Conservation (phyloP, 2,329 filamentous ascomycete genomes). For the Venturia nashicola region DNA sequence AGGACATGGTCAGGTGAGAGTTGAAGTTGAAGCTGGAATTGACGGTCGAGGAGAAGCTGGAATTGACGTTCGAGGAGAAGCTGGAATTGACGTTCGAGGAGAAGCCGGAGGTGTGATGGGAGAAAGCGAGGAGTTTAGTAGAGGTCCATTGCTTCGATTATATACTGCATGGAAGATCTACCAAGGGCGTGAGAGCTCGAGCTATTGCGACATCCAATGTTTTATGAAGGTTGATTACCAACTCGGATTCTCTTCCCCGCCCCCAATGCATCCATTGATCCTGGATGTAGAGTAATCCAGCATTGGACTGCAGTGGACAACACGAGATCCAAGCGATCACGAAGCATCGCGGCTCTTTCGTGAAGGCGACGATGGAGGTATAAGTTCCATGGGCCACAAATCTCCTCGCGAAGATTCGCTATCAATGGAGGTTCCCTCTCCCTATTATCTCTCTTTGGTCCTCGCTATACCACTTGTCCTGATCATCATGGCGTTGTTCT, state of each 20-base stretch:
- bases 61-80: background rate
- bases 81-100: too few relatives aligned
- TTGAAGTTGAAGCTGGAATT: background rate
- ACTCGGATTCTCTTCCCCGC: background rate
- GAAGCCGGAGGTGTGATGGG: background rate
- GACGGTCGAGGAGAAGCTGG: background rate
- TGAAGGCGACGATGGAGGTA: background rate
- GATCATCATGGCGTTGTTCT: constrained; percentile 55
- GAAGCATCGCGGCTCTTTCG: background rate
- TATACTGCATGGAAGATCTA: background rate
- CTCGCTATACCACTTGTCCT: constrained; percentile 12
- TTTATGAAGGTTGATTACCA: background rate
- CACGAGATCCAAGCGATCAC: background rate
- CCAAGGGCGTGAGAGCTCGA: background rate
- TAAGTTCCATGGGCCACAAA: background rate
- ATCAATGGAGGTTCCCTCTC: background rate
- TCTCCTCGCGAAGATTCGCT: background rate
- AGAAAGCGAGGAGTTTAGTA: background rate
- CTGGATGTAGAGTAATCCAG: background rate
- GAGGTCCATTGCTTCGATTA: background rate
- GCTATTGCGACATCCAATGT: constrained; percentile 2
- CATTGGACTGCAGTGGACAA: background rate
- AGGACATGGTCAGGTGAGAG: constrained; percentile 11
- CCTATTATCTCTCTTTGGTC: constrained; percentile 3
- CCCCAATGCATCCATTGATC: background rate